Evolutionary conservation across 176 grass and related monocot species (phyloP).

Genomic region (Zoysia japonica): DNA sequence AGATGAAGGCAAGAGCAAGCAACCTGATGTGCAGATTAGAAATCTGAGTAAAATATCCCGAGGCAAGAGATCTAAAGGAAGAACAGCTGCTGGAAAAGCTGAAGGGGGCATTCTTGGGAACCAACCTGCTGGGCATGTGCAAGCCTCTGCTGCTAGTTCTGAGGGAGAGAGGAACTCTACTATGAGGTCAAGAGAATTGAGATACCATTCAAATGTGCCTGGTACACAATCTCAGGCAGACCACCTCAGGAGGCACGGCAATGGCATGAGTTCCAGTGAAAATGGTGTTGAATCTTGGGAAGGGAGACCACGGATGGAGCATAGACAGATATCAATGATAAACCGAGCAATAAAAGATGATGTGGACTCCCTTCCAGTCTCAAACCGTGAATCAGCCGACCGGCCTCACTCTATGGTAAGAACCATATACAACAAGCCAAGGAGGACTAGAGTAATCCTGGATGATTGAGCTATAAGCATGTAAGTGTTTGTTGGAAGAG

Average conservation of each 20-base stretch:
- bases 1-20: slow-evolving; percentile 45
- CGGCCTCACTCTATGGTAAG: slow-evolving; percentile 18
- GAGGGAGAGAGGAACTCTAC: slow-evolving; percentile 30
- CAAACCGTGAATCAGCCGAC: slow-evolving; percentile 30
- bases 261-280: slow-evolving; percentile 21
- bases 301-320: slow-evolving; percentile 43
- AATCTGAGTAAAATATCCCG: slow-evolving; percentile 40
- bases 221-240: slow-evolving; percentile 9
- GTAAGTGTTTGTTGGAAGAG: background rate
- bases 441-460: slow-evolving; percentile 37
- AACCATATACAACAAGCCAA: slow-evolving; percentile 44
- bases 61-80: slow-evolving; percentile 46
- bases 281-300: slow-evolving; percentile 21
- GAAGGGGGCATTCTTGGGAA: slow-evolving; percentile 37
- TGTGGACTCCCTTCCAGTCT: background rate
- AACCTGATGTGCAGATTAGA: slow-evolving; percentile 18
- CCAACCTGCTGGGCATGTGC: slow-evolving; percentile 14
- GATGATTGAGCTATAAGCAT: slow-evolving; percentile 17
- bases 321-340: slow-evolving; percentile 46
- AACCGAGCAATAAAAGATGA: slow-evolving; percentile 48
- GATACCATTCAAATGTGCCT: slow-evolving; percentile 12
- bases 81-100: slow-evolving; percentile 37
- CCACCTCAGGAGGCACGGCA: slow-evolving; percentile 13
- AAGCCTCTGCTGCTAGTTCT: slow-evolving; percentile 15
- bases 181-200: slow-evolving; percentile 26